Conservation (phyloP, 805 yeast species). For the Metschnikowia amazonensis region DNA sequence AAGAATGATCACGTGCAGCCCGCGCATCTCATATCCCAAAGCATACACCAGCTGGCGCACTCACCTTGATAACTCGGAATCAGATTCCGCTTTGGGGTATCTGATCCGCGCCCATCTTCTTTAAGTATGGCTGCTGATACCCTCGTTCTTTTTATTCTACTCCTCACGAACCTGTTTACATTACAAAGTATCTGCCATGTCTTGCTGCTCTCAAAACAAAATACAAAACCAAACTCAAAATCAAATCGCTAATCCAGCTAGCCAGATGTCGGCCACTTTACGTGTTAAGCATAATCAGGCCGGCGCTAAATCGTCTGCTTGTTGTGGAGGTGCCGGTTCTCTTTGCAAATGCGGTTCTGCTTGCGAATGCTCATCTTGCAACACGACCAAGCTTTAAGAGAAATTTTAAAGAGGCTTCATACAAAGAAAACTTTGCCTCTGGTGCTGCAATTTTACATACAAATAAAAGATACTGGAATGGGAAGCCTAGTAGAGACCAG, state of each 20-base stretch:
- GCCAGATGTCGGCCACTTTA: conserved; percentile 10
- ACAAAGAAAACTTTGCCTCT: too few relatives aligned
- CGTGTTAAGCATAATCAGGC: conserved; percentile 12
- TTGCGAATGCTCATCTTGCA: conserved; percentile 40
- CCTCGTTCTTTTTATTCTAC: too few relatives aligned
- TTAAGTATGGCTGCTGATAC: not conserved
- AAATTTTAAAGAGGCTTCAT: not conserved
- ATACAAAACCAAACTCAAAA: not conserved
- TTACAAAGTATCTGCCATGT: too few relatives aligned
- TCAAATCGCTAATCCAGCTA: not conserved
- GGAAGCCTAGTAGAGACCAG: not conserved
- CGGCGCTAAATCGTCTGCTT: conserved; percentile 14
- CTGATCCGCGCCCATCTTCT: conserved; percentile 9
- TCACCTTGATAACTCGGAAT: conserved; percentile 5
- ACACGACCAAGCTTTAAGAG: conserved; percentile 37
- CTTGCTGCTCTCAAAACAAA: conserved; percentile 17
- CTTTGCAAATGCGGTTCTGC: conserved; percentile 41
- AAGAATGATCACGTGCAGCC: not conserved
- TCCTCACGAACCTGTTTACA: too few relatives aligned
- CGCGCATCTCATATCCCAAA: not conserved
- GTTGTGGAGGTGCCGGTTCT: conserved; percentile 32
- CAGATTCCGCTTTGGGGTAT: conserved; percentile 9
- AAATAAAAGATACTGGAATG: not conserved
- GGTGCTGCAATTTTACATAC: too few relatives aligned
- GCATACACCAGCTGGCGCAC: not conserved